These are phyloP conservation scores for Phlyctochytrium arcticum DNA, from an alignment of 192 early-diverging fungal genomes.

Conservation along the genomic window DNA sequence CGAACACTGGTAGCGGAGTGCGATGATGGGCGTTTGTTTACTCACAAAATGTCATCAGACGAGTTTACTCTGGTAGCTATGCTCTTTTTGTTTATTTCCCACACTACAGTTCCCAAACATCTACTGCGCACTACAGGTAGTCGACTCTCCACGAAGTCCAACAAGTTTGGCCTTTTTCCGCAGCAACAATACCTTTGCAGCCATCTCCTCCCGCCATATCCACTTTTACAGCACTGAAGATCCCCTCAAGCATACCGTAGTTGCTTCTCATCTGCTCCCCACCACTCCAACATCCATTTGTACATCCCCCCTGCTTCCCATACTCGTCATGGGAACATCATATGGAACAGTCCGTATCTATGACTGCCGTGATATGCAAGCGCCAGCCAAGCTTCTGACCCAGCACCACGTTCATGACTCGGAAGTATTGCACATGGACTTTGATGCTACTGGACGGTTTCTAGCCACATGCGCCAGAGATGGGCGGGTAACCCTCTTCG, in stretches of 20 bases:
- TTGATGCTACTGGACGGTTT: slow-evolving; percentile 41
- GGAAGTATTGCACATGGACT: slow-evolving; percentile 22
- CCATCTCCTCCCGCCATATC: background rate
- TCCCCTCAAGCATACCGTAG: background rate
- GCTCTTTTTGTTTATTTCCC: background rate
- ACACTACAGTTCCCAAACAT: background rate
- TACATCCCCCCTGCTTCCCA: background rate
- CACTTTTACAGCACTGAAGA: background rate
- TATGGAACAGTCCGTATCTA: background rate
- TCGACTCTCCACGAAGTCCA: background rate
- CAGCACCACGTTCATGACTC: background rate
- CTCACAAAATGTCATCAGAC: background rate
- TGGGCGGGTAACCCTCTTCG: slow-evolving; percentile 21
- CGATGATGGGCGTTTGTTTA: background rate
- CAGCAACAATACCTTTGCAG: background rate
- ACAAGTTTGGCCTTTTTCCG: background rate
- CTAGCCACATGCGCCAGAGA: slow-evolving; percentile 20
- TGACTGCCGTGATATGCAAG: background rate
- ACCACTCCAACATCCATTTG: background rate
- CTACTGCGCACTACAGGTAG: background rate
- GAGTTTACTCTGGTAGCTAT: background rate
- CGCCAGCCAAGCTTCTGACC: background rate
- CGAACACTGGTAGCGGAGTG: slow-evolving; percentile 12
- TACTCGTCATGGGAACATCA: slow-evolving; percentile 2
- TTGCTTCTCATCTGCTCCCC: background rate